phyloP scores from a whole-genome alignment of 1,284 basidiomycete genomes.

The Albatrellus sp. region DNA sequence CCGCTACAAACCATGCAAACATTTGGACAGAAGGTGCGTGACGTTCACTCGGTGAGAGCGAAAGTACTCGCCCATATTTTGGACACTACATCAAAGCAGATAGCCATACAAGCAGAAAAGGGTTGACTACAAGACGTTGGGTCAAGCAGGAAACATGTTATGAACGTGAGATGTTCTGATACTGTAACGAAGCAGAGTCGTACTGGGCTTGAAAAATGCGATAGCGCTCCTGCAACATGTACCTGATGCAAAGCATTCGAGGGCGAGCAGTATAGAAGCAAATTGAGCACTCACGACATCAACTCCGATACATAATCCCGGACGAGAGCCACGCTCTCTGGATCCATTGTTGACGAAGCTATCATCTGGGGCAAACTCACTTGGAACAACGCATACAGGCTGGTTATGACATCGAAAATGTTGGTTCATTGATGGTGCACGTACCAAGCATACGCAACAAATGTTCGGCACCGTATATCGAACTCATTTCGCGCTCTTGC shows the following conservation, averaged over 20 bases:
- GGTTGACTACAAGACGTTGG: too few relatives aligned
- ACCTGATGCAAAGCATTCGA: conserved; percentile 27
- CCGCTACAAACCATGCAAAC: too few relatives aligned
- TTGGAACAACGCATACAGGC: conserved; percentile 15
- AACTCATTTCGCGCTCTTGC: conserved; percentile 77
- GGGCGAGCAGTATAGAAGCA: neutral
- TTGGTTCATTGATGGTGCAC: conserved; percentile 15
- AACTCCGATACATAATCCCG: conserved; percentile 88
- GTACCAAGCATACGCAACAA: conserved; percentile 83
- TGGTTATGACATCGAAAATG: neutral
- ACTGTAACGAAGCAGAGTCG: conserved; percentile 56
- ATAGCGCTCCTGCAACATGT: conserved; percentile 53
- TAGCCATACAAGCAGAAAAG: too few relatives aligned
- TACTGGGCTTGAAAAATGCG: conserved; percentile 65
- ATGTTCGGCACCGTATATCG: conserved; percentile 93
- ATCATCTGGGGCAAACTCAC: conserved; percentile 76
- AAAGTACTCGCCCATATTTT: too few relatives aligned
- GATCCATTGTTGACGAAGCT: conserved; percentile 83
- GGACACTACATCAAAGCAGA: too few relatives aligned
- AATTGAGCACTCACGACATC: conserved; percentile 50
- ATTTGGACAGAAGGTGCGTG: too few relatives aligned
- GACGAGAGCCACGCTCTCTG: conserved; percentile 73
- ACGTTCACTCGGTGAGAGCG: too few relatives aligned
- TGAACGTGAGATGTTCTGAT: conserved; percentile 64
- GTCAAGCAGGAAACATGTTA: conserved; percentile 15